phyloP scores from a whole-genome alignment of 345 rosid species.

The Physaria fendleri region DNA sequence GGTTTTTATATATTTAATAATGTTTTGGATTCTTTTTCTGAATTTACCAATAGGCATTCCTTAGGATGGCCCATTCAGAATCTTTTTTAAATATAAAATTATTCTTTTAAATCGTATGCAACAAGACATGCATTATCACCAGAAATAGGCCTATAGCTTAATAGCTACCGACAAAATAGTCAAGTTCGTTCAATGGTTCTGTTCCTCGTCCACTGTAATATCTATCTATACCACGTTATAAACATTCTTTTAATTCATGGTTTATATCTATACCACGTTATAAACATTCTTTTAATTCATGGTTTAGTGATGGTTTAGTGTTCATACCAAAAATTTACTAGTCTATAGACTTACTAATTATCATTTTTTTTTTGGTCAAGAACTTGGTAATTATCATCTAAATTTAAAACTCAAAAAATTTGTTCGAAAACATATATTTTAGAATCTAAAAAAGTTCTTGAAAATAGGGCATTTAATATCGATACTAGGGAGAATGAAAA shows the following conservation, averaged over 20 bases:
- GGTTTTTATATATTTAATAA: not conserved
- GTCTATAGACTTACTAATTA: too few species aligned
- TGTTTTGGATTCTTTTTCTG: conserved; percentile 4
- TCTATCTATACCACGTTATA: not conserved
- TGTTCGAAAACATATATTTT: not conserved
- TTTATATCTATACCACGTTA: too few species aligned
- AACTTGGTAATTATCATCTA: too few species aligned
- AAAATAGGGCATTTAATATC: conserved; percentile 8
- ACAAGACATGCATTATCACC: conserved; percentile 26
- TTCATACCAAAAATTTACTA: too few species aligned
- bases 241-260: too few species aligned
- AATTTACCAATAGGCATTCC: conserved; percentile 27
- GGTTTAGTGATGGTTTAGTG: too few species aligned
- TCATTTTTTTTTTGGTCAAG: too few species aligned
- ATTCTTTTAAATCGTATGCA: conserved; percentile 16
- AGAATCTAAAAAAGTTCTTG: not conserved
- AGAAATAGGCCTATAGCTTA: not conserved
- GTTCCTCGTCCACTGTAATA: not conserved
- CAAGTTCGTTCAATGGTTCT: too few species aligned
- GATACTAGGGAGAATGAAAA: not conserved
- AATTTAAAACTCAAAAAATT: conserved; percentile 7
- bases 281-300: too few species aligned
- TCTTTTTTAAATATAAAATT: not conserved
- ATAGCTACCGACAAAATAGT: not conserved
- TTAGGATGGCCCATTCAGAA: conserved; percentile 6